Evolutionary conservation across 2,329 filamentous ascomycete genomes (phyloP), one percentile per base, ranked within the genome.

Genomic region (Arachnomyces sp.): DNA sequence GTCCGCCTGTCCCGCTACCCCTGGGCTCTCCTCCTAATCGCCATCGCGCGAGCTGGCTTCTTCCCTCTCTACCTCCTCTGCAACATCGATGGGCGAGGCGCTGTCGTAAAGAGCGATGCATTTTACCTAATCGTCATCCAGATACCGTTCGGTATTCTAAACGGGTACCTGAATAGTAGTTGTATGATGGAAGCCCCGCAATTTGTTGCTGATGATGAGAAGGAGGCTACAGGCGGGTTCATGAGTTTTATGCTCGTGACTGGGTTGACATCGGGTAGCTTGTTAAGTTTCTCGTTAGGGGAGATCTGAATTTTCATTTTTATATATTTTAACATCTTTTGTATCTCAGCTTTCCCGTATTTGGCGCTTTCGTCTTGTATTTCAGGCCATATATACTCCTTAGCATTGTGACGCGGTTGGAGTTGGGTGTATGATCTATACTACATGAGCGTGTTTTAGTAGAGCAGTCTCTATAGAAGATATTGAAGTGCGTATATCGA

Each of bases 181-280:
- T 87, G 84, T 60, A 96, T 98, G 89, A 94, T 96, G 77, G 83
- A 83, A 1, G 82, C 88, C 1, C 77, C 76, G 0, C 79, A 84
- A 49, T 90, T 81, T 76, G 89, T 96, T 1, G 81, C 82, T 3
- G 77, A 82, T 2, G 79, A 81, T 7, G 90, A 98, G 67, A 73
- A 84, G 28, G 88, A 94, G 66, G 89, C 87, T 4, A 81, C 88
- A 0, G 92, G 90, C 34, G 87, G 84, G 1, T 96, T 96, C 60
- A 96, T 98, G 92, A 83, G 84, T 3, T 62, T 95, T 47, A 87
- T 82, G 60, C 75, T 96, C n/a, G 85, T 95, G 13, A 78, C 76
- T 4, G 92, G 92, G 0, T 65, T 96, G 63, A 77, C 87, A 2
- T 72, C 73, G 16, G 92, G 92, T n/a, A 96, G 90, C 64, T 63